Evolutionary conservation across 345 rosid genomes (phyloP).

Genomic region (Sisymbrium irio): DNA sequence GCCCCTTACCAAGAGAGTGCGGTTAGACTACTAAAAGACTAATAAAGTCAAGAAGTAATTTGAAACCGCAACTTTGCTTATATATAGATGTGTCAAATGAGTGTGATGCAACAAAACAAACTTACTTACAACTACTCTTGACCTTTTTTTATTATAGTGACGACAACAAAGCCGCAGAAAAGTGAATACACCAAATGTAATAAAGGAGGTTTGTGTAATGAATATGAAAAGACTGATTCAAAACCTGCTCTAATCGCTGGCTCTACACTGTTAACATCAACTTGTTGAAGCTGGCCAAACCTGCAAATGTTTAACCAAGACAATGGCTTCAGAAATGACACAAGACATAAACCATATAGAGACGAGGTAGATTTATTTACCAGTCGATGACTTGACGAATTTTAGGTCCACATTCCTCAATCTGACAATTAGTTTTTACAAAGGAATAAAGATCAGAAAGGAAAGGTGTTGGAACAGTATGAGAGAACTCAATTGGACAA

Average conservation of each 20-base stretch:
- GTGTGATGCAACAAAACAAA: neutral
- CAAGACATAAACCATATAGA: neutral
- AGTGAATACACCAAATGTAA: neutral
- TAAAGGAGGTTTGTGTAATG: neutral
- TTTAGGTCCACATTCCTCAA: slow-evolving; percentile 65
- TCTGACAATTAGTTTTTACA: slow-evolving; percentile 33
- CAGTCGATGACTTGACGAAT: slow-evolving; percentile 69
- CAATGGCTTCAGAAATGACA: neutral
- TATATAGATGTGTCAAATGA: neutral
- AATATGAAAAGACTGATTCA: neutral
- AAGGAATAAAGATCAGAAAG: neutral
- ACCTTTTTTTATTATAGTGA: neutral
- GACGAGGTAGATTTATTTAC: slow-evolving; percentile 29
- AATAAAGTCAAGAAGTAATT: neutral
- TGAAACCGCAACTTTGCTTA: neutral
- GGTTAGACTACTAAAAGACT: neutral
- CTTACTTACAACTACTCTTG: neutral
- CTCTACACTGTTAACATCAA: slow-evolving; percentile 68
- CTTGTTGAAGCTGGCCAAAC: slow-evolving; percentile 94
- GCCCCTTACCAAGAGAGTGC: neutral
- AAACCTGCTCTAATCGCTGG: slow-evolving; percentile 85
- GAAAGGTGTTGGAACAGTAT: neutral
- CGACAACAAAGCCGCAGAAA: too few relatives aligned
- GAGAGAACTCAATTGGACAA: neutral
- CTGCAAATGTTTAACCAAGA: slow-evolving; percentile 34